Percentiles rank a stretch among this genome's conserved stretches.
These are phyloP conservation scores for Sodiomyces alkalinus DNA, from an alignment of 2,329 filamentous ascomycete genomes.

Conservation along the genomic window DNA sequence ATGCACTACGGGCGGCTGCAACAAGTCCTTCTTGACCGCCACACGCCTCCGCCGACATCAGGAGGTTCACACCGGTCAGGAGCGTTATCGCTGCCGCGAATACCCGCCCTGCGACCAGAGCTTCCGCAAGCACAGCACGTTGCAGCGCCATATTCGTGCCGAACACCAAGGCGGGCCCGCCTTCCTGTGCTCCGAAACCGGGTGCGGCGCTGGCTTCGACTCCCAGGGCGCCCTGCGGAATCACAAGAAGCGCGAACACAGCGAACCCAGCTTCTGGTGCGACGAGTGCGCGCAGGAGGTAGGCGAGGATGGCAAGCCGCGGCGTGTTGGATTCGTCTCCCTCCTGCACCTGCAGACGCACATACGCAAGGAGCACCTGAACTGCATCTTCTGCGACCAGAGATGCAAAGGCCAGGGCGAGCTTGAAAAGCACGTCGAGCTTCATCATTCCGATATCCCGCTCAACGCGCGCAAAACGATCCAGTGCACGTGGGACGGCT, in stretches of 20 bases:
- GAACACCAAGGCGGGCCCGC: constrained; percentile 60
- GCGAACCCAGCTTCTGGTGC: constrained; percentile 59
- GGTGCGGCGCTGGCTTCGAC: constrained; percentile 58
- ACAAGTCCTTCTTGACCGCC: constrained; percentile 67
- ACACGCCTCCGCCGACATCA: constrained; percentile 65
- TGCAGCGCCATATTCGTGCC: constrained; percentile 67
- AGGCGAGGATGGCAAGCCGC: constrained; percentile 22
- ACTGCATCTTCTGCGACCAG: constrained; percentile 61
- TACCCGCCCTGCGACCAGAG: constrained; percentile 56
- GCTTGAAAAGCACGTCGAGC: constrained; percentile 64
- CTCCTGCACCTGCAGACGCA: constrained; percentile 58
- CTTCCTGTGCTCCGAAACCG: constrained; percentile 48
- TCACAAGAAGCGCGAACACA: constrained; percentile 58
- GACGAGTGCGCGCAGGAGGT: constrained; percentile 44
- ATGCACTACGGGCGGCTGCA: constrained; percentile 51
- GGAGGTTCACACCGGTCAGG: constrained; percentile 62
- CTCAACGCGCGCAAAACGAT: constrained; percentile 51
- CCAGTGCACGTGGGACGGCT: constrained; percentile 51
- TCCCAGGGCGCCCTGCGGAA: constrained; percentile 54
- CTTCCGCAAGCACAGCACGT: constrained; percentile 77
- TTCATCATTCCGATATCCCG: constrained; percentile 50
- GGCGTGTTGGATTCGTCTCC: constrained; percentile 51
- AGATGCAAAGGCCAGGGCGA: constrained; percentile 51
- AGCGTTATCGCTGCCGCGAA: constrained; percentile 59
- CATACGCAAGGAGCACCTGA: constrained; percentile 54